Conservation (phyloP, 306 rosid species). For the Castanospermum australe region DNA sequence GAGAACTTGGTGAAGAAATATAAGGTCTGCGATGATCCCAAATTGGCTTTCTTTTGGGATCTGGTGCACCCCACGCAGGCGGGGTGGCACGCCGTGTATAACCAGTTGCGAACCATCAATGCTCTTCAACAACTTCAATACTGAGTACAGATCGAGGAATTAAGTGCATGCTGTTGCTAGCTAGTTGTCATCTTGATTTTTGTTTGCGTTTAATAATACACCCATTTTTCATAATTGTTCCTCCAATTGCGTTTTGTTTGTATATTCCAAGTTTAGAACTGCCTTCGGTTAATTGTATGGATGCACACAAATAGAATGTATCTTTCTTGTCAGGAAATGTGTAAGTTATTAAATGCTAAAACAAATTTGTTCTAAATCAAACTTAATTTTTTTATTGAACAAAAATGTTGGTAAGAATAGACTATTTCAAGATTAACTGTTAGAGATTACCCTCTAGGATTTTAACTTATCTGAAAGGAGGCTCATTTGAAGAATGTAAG, state of each 20-base stretch:
- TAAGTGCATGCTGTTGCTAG: not conserved
- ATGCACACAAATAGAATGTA: not conserved
- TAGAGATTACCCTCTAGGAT: no score
- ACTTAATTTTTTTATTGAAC: no score
- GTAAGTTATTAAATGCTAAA: not conserved
- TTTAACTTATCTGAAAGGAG: no score
- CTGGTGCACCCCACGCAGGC: constrained; percentile 71
- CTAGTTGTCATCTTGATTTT: not conserved
- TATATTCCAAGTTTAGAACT: not conserved
- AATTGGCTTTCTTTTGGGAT: constrained; percentile 88
- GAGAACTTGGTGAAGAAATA: constrained; percentile 51
- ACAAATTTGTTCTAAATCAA: no score
- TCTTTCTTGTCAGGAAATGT: not conserved
- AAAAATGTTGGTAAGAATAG: no score
- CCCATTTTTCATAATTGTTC: not conserved
- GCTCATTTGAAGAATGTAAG: no score
- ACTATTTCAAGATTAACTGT: no score
- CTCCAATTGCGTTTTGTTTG: not conserved
- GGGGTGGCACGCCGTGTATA: constrained; percentile 80
- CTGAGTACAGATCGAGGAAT: constrained; percentile 3
- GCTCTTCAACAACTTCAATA: constrained; percentile 28
- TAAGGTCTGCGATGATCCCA: constrained; percentile 58
- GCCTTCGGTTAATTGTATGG: not conserved
- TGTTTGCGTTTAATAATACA: not conserved
- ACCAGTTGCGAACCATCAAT: constrained; percentile 25